These are phyloP conservation scores for Heliosperma pusillum DNA, from an alignment of 148 eudicot species.

Conservation along the genomic window DNA sequence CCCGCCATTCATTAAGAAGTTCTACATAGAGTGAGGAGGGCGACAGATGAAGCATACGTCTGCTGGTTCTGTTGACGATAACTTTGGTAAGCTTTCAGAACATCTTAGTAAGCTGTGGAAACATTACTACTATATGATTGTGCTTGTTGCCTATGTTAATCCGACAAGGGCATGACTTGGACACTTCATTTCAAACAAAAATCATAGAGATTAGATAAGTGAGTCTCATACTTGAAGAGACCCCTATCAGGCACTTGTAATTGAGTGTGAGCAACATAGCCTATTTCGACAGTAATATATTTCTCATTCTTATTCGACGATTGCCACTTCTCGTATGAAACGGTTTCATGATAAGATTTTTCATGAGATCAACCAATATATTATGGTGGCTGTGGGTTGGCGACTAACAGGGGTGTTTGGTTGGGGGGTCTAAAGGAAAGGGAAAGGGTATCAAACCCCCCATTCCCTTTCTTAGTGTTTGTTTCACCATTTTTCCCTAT, in stretches of 20 bases:
- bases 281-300: neutral
- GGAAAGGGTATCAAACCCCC: no score
- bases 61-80: conserved; percentile 5
- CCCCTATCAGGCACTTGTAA: no score
- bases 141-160: neutral
- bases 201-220: neutral
- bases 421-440: no score
- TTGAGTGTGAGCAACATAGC: neutral
- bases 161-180: neutral
- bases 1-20: conserved; percentile 52
- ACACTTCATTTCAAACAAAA: neutral
- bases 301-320: no score
- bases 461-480: no score
- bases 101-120: neutral
- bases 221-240: no score
- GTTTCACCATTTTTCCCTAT: no score
- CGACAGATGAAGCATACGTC: conserved; percentile 13
- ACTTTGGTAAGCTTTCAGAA: conserved; percentile 10
- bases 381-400: no score
- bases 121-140: neutral
- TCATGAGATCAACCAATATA: no score
- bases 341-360: neutral
- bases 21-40: conserved; percentile 69
- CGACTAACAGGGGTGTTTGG: neutral
- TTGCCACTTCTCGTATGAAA: no score